Percentiles rank a stretch among this genome's conserved stretches.
These are phyloP conservation scores for Pseudogymnoascus sp. DNA, from an alignment of 2,329 filamentous ascomycete genomes.

Conservation along the genomic window DNA sequence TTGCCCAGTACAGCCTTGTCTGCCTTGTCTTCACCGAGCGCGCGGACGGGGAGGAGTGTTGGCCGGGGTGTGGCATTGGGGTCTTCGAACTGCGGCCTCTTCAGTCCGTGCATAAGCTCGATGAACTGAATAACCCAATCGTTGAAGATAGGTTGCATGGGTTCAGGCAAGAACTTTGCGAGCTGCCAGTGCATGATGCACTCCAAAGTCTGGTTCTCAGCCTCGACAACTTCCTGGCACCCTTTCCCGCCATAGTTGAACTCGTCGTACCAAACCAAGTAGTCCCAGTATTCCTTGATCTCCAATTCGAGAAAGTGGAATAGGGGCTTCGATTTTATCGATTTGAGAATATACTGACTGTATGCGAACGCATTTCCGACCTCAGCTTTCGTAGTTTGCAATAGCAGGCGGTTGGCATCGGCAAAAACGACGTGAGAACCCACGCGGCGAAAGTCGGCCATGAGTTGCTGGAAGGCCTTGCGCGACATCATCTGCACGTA, in stretches of 20 bases:
- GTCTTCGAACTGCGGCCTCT: constrained; percentile 49
- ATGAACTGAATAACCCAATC: constrained; percentile 95
- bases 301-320: constrained; percentile 97
- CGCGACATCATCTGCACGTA: constrained; percentile 98
- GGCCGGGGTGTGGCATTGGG: constrained; percentile 47
- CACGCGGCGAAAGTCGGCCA: constrained; percentile 91
- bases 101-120: constrained; percentile 83
- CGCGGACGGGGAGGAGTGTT: constrained; percentile 51
- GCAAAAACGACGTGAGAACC: constrained; percentile 96
- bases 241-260: constrained; percentile 98
- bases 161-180: constrained; percentile 73
- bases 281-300: constrained; percentile 99
- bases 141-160: constrained; percentile 77
- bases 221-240: constrained; percentile 69
- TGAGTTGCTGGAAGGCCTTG: constrained; percentile 93
- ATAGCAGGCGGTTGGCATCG: constrained; percentile 75
- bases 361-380: constrained; percentile 96
- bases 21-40: constrained; percentile 52
- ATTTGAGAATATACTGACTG: constrained; percentile 95
- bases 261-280: constrained; percentile 96
- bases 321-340: constrained; percentile 86
- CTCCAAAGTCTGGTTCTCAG: constrained; percentile 72
- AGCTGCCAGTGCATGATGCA: constrained; percentile 99
- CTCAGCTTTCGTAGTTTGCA: constrained; percentile 94
- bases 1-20: constrained; percentile 64